Evolutionary conservation across 2,329 filamentous ascomycete genomes (phyloP).

Genomic region (Macrophomina phaseolina): DNA sequence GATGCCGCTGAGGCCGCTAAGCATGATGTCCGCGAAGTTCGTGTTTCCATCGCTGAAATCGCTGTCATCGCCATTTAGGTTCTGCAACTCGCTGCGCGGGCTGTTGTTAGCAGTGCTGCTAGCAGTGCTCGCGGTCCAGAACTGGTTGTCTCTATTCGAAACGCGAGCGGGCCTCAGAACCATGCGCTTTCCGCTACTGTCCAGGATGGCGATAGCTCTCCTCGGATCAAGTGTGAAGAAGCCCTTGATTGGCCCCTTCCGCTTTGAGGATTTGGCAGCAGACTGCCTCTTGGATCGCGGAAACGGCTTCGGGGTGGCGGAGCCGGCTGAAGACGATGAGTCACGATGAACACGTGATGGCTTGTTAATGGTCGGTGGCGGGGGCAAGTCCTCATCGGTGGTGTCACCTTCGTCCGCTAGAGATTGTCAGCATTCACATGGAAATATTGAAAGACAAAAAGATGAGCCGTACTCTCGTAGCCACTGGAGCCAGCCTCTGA

Average conservation of each 20-base stretch:
- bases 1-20: conserved; percentile 77
- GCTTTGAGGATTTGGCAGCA: conserved; percentile 21
- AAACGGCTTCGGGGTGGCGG: conserved; percentile 46
- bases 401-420: conserved; percentile 66
- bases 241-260: conserved; percentile 39
- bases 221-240: conserved; percentile 40
- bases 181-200: conserved; percentile 39
- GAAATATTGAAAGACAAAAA: conserved; percentile 27
- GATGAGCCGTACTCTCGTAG: conserved; percentile 61
- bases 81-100: conserved; percentile 43
- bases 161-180: conserved; percentile 26
- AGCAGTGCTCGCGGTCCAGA: conserved; percentile 43
- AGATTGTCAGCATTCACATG: conserved; percentile 50
- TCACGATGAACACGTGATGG: conserved; percentile 53
- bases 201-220: conserved; percentile 41
- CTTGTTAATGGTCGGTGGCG: conserved; percentile 51
- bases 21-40: conserved; percentile 70
- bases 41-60: conserved; percentile 44
- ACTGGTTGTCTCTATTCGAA: conserved; percentile 7
- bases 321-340: conserved; percentile 51
- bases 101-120: conserved; percentile 48
- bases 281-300: conserved; percentile 33
- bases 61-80: conserved; percentile 46
- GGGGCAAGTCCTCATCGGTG: conserved; percentile 63
- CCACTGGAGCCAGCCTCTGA: conserved; percentile 54